Evolutionary conservation across 352 stramenopile genomes (phyloP), one percentile per base, ranked within the genome.

Genomic region (Globisporangium iwayamae): DNA sequence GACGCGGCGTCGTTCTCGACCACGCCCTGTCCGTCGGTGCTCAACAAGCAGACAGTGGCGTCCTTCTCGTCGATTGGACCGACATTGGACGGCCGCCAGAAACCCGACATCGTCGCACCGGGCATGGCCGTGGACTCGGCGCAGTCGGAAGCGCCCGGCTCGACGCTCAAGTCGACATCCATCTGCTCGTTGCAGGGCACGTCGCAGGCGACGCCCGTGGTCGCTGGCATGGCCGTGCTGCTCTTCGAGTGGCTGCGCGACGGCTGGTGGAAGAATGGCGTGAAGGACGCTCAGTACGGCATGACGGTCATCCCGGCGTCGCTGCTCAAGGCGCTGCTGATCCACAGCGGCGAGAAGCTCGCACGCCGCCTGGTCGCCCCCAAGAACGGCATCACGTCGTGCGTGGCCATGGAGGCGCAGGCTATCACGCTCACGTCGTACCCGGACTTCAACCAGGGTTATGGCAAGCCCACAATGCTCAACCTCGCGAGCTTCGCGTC

Each of bases 21-120:
- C 4, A 78, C 72, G 10, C 66, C 68, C 22, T 94, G 85, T 16
- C 62, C 75, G 2, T 65, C 71, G 14, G 73, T 91, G 18, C 86
- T 91, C 41, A 94, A 94, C 56, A 73, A 90, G 25, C 68, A 71
- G 48, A 87, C 87, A 1, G 75, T 97, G 1, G 87, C 89, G 14
- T 89, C 77, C 8, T 97, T 97, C 67, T 96, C 83, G 22, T 94
- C 83, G 25, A 72, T 73, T 9, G 91, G 90, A 0, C 89, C 89
- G 2, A 97, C 90, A 3, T 77, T 76, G 2, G 89, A 97, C 66
- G 81, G 81, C 4, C 77, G 90, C 22, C 68, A 96, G 51, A 97
- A 97, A 68, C 91, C 91, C 18, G 91, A 97, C 43, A 69, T 97
- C 11, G 79, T 96, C 8, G 87, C 85, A 2, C 91, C 91, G 0